phyloP scores from a whole-genome alignment of 345 rosid species.

The Ailanthus altissimus region DNA sequence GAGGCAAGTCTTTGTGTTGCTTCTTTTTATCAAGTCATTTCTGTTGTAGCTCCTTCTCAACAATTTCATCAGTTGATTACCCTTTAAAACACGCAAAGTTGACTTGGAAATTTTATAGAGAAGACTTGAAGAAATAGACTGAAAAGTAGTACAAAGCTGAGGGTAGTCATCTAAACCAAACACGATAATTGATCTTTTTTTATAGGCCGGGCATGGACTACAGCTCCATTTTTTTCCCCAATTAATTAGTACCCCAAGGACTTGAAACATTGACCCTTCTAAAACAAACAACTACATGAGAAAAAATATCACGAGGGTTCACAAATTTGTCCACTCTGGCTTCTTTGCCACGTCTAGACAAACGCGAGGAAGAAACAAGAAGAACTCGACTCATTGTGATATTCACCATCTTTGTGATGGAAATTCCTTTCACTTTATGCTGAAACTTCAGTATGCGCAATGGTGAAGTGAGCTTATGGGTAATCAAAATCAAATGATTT shows the following conservation, averaged over 20 bases:
- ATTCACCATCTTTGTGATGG: not conserved
- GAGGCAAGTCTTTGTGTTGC: not conserved
- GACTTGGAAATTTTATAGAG: not conserved
- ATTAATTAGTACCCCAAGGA: not conserved
- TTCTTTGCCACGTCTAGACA: not conserved
- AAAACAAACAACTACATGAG: not conserved
- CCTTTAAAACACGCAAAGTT: not conserved
- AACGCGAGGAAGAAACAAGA: not conserved
- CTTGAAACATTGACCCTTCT: not conserved
- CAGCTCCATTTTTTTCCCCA: no score
- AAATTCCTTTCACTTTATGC: no score
- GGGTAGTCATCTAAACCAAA: not conserved
- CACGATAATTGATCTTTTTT: not conserved
- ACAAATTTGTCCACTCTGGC: not conserved
- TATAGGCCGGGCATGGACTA: not conserved
- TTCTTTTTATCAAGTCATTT: not conserved
- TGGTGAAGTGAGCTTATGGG: not conserved
- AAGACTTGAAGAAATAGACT: not conserved
- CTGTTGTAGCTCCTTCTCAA: not conserved
- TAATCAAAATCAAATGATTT: no score
- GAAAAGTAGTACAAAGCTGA: not conserved
- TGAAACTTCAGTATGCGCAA: no score
- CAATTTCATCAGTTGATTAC: no score
- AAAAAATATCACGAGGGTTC: not conserved
- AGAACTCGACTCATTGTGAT: not conserved